Base-by-base conservation (phyloP, 495 filamentous ascomycete species). In the Aspergillus panamensis region DNA sequence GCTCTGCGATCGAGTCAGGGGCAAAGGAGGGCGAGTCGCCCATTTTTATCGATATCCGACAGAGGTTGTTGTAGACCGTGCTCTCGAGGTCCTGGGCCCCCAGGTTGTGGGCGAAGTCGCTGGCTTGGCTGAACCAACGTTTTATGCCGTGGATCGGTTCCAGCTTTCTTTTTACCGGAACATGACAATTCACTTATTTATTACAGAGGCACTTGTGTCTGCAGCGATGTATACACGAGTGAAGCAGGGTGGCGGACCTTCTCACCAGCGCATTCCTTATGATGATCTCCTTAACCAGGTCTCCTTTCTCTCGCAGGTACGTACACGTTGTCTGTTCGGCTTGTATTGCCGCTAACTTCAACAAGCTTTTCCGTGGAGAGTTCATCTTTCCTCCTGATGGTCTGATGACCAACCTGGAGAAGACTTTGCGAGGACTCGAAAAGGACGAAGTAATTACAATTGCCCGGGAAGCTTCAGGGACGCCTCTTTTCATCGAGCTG, bases 121-220 rank as follows among this genome's bases (percentile, higher is more conserved):
- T 44, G 91, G 86, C 3, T 73, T 98, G 13, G 86, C 85, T 0
- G 94, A 98, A 67, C 87, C 88, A 12, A 96, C 92, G 0, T 97
- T 88, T 68, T 95, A 89, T 63, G 93, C 94, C 3, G 91, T 96
- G 29, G 94, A 98, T 70, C 83, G 92, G 50, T 98, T 98, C 75
- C 93, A 97, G 65, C 82, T 98, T 8, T 94, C 89, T 0, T 98
- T 97, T 73, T 98, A 97, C 70, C 86, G 94, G 42, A 98, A 98
- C 70, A 97, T 97, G 93, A 95, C 92, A 1, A 98, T 98, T 51
- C 94, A 98, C 66, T 83, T 98, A 2, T 98, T 98, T 69, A 92
- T 97, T 52, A 87, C 88, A 1, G 91, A 97, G 60, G 88, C 93
- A 0, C 77, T 97, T 2, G 88, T 98, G 3, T 91, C 88, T 16